Evolutionary conservation across 2,329 filamentous ascomycete genomes (phyloP).

Genomic region (Neonectria neomacrospora): DNA sequence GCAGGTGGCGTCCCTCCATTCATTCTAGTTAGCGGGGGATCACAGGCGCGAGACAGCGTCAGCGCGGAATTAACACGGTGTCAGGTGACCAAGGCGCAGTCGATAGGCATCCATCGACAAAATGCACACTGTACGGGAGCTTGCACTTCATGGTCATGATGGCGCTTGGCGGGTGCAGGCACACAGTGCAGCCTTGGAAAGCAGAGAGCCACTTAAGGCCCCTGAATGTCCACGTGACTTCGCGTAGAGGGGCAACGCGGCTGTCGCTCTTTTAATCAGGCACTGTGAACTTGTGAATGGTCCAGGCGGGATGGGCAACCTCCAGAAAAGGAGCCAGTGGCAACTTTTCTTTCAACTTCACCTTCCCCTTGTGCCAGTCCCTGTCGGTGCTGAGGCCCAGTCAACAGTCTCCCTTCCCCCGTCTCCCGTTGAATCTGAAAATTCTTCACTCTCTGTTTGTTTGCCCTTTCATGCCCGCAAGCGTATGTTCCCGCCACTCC

Average conservation of each 20-base stretch:
- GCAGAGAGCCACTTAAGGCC: conserved; percentile 27
- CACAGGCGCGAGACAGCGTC: conserved; percentile 31
- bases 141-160: background rate
- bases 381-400: conserved; percentile 1
- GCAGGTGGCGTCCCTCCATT: conserved; percentile 38
- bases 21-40: conserved; percentile 30
- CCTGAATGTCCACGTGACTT: conserved; percentile 45
- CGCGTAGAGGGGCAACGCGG: conserved; percentile 48
- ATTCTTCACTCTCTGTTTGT: background rate
- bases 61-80: conserved; percentile 49
- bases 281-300: conserved; percentile 48
- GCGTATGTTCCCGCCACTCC: conserved; percentile 18
- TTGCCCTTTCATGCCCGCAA: conserved; percentile 24
- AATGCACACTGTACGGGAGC: conserved; percentile 21
- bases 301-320: conserved; percentile 32
- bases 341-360: conserved; percentile 38
- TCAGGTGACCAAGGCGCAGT: conserved; percentile 44
- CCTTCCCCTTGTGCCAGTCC: conserved; percentile 15
- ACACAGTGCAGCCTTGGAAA: conserved; percentile 20
- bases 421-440: background rate
- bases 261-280: conserved; percentile 20
- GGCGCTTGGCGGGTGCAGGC: background rate
- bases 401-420: background rate
- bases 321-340: conserved; percentile 43
- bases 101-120: background rate